Percentiles rank a stretch among this genome's conserved stretches.
Conservation (phyloP, 2,329 filamentous ascomycete genomes). For the Fusarium drepaniforme region DNA sequence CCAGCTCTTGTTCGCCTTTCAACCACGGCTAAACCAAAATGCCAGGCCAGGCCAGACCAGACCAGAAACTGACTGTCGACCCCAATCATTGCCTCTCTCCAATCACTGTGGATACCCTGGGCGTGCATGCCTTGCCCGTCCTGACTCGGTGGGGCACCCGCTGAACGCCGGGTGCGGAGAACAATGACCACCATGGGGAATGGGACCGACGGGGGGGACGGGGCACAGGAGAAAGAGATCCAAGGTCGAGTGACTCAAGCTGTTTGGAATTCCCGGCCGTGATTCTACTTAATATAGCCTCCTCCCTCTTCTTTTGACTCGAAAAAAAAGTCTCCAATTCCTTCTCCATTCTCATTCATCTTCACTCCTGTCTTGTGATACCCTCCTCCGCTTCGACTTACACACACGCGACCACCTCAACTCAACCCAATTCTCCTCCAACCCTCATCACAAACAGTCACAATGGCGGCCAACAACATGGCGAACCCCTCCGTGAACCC, state of each 20-base stretch:
- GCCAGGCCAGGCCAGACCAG: neutral
- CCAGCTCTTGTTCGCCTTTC: conserved; percentile 27
- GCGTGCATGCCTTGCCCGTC: neutral
- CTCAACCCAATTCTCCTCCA: neutral
- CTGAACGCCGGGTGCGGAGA: conserved; percentile 27
- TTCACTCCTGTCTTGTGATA: conserved; percentile 15
- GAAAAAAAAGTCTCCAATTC: conserved; percentile 2
- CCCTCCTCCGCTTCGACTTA: conserved; percentile 13
- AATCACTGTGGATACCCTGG: conserved; percentile 19
- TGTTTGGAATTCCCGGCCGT: conserved; percentile 32
- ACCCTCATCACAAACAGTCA: conserved; percentile 6
- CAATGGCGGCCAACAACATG: conserved; percentile 74
- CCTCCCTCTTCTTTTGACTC: conserved; percentile 19
- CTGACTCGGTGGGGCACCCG: neutral
- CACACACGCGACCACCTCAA: conserved; percentile 7
- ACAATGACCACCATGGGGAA: conserved; percentile 29
- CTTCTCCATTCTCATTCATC: conserved; percentile 10
- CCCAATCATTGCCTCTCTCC: conserved; percentile 5
- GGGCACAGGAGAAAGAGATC: conserved; percentile 17
- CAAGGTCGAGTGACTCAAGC: conserved; percentile 31
- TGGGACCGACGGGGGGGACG: conserved; percentile 30
- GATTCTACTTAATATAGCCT: conserved; percentile 42
- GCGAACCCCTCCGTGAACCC: conserved; percentile 67
- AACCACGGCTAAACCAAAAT: neutral
- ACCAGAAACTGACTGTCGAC: neutral